Evolutionary conservation across 2,329 filamentous ascomycete species (phyloP).

Genomic region (Trichoderma sp.): DNA sequence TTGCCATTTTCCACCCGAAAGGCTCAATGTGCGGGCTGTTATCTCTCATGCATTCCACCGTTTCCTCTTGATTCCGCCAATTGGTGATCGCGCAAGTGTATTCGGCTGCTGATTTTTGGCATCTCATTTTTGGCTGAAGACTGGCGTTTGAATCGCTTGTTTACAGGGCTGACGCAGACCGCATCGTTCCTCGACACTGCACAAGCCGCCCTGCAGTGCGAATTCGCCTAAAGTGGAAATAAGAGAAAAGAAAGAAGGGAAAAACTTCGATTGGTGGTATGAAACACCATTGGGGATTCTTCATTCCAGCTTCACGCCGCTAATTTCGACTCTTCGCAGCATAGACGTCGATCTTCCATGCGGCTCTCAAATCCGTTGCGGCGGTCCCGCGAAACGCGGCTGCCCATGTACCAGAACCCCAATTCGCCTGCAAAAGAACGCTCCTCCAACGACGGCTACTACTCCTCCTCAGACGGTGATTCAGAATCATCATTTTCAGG

Average conservation of each 20-base stretch:
- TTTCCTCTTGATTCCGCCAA: neutral
- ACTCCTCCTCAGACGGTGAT: conserved; percentile 49
- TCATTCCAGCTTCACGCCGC: neutral
- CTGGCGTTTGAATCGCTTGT: neutral
- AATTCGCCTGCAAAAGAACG: conserved; percentile 50
- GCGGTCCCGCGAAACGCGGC: conserved; percentile 48
- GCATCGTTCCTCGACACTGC: neutral
- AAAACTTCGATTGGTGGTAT: neutral
- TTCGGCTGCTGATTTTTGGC: neutral
- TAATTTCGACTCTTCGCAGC: neutral
- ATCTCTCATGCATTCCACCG: neutral
- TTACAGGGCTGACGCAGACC: neutral
- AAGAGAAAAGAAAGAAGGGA: neutral
- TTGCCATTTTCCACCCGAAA: neutral
- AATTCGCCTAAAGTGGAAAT: neutral
- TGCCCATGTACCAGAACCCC: conserved; percentile 55
- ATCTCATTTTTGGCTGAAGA: neutral
- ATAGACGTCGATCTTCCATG: conserved; percentile 41
- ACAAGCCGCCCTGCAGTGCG: neutral
- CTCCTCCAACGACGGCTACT: conserved; percentile 52
- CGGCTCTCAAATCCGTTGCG: conserved; percentile 50
- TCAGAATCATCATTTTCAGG: conserved; percentile 45
- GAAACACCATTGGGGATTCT: neutral
- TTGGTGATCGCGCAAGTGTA: neutral
- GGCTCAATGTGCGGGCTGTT: neutral